Conservation (phyloP, 2,329 filamentous ascomycete species). For the Davidsoniella virescens region DNA sequence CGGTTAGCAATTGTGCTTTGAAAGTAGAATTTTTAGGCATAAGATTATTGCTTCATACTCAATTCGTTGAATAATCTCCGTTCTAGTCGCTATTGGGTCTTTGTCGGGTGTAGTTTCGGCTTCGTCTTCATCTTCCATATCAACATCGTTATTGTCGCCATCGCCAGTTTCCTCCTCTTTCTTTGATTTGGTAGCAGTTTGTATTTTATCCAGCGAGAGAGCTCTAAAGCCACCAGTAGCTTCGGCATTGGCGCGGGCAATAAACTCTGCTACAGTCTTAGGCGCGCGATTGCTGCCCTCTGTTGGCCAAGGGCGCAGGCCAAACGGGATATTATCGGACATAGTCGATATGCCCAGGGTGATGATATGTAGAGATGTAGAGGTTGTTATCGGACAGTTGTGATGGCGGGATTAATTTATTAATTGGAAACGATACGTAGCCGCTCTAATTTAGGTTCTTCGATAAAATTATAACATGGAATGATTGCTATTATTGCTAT, state of each 20-base stretch:
- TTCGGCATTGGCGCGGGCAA: conserved; percentile 61
- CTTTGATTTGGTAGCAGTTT: conserved; percentile 10
- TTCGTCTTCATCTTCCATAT: conserved; percentile 19
- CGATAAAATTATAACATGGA: no score
- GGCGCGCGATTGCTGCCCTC: conserved; percentile 40
- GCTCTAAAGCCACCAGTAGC: conserved; percentile 62
- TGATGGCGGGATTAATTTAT: no score
- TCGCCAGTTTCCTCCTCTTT: conserved; percentile 28
- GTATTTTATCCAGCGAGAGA: conserved; percentile 47
- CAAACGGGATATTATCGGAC: conserved; percentile 11
- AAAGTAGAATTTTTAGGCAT: no score
- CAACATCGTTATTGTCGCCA: conserved; percentile 22
- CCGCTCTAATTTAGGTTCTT: no score
- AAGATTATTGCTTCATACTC: conserved; percentile 27
- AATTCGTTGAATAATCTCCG: conserved; percentile 41
- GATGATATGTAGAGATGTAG: background rate
- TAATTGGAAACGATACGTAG: no score
- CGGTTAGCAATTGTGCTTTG: background rate
- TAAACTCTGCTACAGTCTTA: conserved; percentile 54
- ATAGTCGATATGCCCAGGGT: conserved; percentile 3
- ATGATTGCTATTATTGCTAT: no score
- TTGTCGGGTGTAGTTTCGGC: conserved; percentile 26
- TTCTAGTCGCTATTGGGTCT: conserved; percentile 33
- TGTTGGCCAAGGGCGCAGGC: conserved; percentile 14
- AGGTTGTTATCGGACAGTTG: background rate